Evolutionary conservation across 2,329 filamentous ascomycete genomes (phyloP), one percentile per base, ranked within the genome.

Genomic region (Tolypocladium tropicale): DNA sequence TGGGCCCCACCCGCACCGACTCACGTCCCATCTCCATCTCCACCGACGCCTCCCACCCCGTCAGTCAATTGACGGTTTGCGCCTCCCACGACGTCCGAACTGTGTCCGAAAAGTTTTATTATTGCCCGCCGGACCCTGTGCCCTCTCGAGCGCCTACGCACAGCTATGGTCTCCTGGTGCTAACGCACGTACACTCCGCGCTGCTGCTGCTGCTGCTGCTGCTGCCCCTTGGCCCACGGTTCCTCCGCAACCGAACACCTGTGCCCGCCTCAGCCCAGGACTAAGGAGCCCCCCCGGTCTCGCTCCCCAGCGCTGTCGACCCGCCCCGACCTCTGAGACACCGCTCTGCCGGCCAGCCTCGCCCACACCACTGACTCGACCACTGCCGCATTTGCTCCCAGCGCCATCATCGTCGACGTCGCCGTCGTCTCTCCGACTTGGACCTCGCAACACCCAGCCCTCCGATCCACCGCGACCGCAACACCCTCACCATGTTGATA

Each of bases 401-500:
- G 32, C 46, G 46, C 46, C 28, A 56, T 53, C 50, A 49, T 43
- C 54, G 41, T 33, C 48, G 18, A 48, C 25, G 48, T 43, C 48
- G 18, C 54, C 25, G 48, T 43, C 39, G 32, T 41, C 33, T 49
- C 30, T 32, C 51, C 21, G 25, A 43, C 51, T 51, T 43, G n/a
- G 43, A 53, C 52, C 41, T 49, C 39, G 10, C 54, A 55, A 36
- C 37, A 46, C 36, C 25, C 37, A 33, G 28, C 39, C 39, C 50
- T 53, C 52, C 39, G 46, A 23, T 28, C 18, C 43, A 25, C 55
- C 55, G 39, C 48, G 30, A 36, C 48, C 52, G 53, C 51, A n/a
- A 30, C n/a, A 23, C 48, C 34, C 12, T 52, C 67, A 74, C 66
- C 59, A 92, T 92, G 89, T 80, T 92, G 72, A 89, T 92, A 73